Evolutionary conservation across 2,329 filamentous ascomycete species (phyloP).

Genomic region (Diaporthe sp.): DNA sequence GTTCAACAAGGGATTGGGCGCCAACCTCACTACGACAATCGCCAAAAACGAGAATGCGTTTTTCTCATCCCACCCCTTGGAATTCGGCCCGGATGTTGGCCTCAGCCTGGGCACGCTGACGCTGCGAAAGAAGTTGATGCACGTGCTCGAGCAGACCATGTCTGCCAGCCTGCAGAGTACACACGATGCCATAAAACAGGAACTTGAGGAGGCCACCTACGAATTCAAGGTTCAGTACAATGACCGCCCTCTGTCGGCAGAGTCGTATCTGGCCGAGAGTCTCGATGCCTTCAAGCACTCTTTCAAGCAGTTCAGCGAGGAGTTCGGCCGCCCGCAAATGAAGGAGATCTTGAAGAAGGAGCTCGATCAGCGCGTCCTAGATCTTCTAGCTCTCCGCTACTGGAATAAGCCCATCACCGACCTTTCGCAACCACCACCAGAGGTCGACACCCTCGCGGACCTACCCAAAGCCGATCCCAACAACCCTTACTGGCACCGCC

Average conservation of each 20-base stretch:
- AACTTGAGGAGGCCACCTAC: constrained; percentile 96
- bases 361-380: constrained; percentile 93
- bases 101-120: constrained; percentile 86
- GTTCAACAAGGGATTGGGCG: constrained; percentile 81
- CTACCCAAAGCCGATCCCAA: constrained; percentile 88
- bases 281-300: constrained; percentile 97
- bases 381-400: constrained; percentile 91
- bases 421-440: constrained; percentile 73
- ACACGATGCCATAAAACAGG: constrained; percentile 91
- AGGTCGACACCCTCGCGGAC: constrained; percentile 79
- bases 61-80: constrained; percentile 84
- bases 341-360: constrained; percentile 90
- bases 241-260: constrained; percentile 91
- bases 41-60: constrained; percentile 88
- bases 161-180: constrained; percentile 90
- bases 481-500: constrained; percentile 91
- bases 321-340: constrained; percentile 91
- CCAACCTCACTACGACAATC: constrained; percentile 85
- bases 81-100: constrained; percentile 81
- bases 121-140: constrained; percentile 95
- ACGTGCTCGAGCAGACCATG: constrained; percentile 97
- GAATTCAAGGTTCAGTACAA: constrained; percentile 99
- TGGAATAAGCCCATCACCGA: constrained; percentile 98
- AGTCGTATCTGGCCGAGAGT: constrained; percentile 96
- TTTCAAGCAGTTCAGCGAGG: constrained; percentile 92